Conservation (phyloP, 345 rosid species). For the Ricinus communis region DNA sequence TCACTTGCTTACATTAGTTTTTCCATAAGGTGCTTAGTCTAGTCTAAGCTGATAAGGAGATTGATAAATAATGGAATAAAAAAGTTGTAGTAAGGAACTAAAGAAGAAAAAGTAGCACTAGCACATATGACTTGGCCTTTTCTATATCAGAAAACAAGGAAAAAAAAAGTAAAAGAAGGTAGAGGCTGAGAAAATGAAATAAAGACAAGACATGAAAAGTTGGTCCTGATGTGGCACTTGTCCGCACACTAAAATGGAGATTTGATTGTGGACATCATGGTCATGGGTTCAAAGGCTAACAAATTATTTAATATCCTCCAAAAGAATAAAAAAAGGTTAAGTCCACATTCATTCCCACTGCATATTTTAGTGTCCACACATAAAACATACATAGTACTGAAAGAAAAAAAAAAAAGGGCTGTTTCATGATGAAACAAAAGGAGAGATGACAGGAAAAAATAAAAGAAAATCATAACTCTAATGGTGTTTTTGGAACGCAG, state of each 20-base stretch:
- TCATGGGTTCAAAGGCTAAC: neutral
- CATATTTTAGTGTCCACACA: neutral
- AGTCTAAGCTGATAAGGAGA: conserved; percentile 6
- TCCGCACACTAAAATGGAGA: neutral
- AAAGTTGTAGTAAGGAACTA: neutral
- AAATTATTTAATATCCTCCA: neutral
- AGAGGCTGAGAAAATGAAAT: neutral
- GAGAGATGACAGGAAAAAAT: too few species aligned
- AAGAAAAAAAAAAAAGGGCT: neutral
- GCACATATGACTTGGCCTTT: neutral
- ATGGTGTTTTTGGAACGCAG: neutral
- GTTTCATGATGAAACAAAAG: neutral
- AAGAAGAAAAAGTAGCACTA: neutral
- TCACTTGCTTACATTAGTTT: neutral
- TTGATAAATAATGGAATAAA: neutral
- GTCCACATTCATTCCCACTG: conserved; percentile 1
- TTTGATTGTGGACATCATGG: neutral
- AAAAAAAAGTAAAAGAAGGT: neutral
- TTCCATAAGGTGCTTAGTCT: neutral
- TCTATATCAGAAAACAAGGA: neutral
- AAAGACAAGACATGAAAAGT: neutral
- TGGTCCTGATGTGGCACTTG: conserved; percentile 7
- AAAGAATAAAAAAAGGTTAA: neutral
- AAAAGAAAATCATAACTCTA: neutral
- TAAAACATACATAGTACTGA: neutral